Percentiles rank a stretch among this genome's conserved stretches.
Conservation (phyloP, 306 rosid species). For the Vigna unguiculata region DNA sequence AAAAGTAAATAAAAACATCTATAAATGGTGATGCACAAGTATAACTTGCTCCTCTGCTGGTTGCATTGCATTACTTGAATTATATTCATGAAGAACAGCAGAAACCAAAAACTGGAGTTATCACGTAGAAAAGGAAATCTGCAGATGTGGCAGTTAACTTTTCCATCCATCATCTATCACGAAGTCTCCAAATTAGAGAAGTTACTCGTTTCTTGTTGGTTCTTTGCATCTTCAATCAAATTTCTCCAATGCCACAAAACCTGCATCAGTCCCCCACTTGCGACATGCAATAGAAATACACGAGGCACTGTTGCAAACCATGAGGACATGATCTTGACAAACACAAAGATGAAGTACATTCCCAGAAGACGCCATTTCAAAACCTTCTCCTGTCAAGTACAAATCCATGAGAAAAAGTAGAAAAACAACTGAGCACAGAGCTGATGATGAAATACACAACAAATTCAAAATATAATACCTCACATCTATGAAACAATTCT, state of each 20-base stretch:
- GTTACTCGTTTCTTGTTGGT: conserved; percentile 23
- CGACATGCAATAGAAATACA: conserved; percentile 53
- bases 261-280: conserved; percentile 59
- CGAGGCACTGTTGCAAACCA: conserved; percentile 34
- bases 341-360: conserved; percentile 47
- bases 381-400: conserved; percentile 45
- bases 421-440: too few species aligned
- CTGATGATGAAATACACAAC: neutral
- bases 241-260: conserved; percentile 54
- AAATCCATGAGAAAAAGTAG: conserved; percentile 3
- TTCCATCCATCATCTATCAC: conserved; percentile 22
- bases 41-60: conserved; percentile 22
- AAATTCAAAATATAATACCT: conserved; percentile 50
- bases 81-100: neutral
- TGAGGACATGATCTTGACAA: conserved; percentile 47
- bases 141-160: neutral
- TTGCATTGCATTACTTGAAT: conserved; percentile 20
- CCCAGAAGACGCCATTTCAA: conserved; percentile 49
- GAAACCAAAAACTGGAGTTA: neutral
- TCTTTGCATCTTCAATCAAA: conserved; percentile 42
- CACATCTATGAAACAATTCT: conserved; percentile 44
- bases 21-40: neutral
- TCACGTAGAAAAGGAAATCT: neutral
- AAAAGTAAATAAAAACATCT: too few species aligned
- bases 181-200: conserved; percentile 40